Percentiles rank a stretch among this genome's conserved stretches.
Evolutionary conservation across 2,329 filamentous ascomycete genomes (phyloP).

Genomic region (Lasiodiplodia theobromae): DNA sequence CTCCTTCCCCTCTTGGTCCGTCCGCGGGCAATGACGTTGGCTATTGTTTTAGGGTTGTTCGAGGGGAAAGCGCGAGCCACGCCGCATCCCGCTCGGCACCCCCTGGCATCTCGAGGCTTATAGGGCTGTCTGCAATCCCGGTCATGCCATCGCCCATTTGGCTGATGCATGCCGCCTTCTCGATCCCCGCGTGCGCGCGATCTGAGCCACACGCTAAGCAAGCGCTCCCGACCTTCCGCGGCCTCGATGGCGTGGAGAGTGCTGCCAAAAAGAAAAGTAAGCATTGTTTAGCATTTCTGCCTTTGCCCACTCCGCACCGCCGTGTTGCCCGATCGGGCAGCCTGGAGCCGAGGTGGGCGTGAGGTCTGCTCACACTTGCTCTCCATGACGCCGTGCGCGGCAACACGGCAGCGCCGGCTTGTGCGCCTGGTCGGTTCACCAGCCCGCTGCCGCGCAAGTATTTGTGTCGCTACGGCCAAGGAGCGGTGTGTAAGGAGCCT

Average conservation of each 20-base stretch:
- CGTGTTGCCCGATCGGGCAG: background rate
- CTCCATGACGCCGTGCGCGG: background rate
- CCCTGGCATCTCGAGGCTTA: background rate
- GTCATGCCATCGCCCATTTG: background rate
- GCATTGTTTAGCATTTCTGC: background rate
- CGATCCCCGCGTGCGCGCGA: background rate
- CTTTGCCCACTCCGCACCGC: background rate
- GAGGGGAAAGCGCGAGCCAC: background rate
- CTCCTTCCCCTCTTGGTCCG: background rate
- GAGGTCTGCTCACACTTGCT: background rate
- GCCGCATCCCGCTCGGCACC: background rate
- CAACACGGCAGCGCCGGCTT: no score
- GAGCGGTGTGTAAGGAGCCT: constrained; percentile 5
- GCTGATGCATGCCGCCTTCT: background rate
- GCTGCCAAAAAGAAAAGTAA: background rate
- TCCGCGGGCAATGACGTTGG: background rate
- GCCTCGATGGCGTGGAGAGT: background rate
- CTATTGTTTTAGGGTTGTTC: background rate
- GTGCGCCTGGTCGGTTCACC: background rate
- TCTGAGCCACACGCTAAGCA: constrained; percentile 12
- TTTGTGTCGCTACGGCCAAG: background rate
- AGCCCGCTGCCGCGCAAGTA: background rate
- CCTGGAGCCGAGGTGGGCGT: background rate
- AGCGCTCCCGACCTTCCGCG: constrained; percentile 20
- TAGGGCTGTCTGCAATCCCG: background rate